phyloP scores from a whole-genome alignment of 805 yeast species.

The Zygosaccharomyces bisporus region DNA sequence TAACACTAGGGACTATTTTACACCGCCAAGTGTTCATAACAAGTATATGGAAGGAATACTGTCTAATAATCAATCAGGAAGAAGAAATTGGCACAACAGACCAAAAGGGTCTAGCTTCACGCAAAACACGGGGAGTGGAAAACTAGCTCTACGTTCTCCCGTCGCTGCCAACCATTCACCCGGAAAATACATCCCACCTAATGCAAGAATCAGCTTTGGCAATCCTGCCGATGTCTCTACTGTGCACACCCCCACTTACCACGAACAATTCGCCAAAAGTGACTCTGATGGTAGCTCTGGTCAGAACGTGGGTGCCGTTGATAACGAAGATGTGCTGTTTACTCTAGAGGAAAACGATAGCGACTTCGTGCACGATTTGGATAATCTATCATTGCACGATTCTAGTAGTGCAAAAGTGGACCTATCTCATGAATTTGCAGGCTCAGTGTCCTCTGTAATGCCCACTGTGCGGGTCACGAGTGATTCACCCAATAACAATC shows the following conservation, averaged over 20 bases:
- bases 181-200: constrained; percentile 73
- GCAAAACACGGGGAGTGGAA: constrained; percentile 18
- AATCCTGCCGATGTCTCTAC: constrained; percentile 26
- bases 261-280: constrained; percentile 22
- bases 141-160: constrained; percentile 11
- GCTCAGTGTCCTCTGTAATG: constrained; percentile 5
- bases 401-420: neutral
- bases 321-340: constrained; percentile 35
- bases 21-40: constrained; percentile 70
- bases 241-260: constrained; percentile 17
- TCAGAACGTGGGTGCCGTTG: constrained; percentile 26
- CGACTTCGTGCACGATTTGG: constrained; percentile 29
- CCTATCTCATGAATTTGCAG: constrained; percentile 4
- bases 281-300: constrained; percentile 10
- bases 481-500: constrained; percentile 12
- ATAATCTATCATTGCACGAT: constrained; percentile 22
- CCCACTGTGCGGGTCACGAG: constrained; percentile 5
- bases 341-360: constrained; percentile 36
- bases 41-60: constrained; percentile 65
- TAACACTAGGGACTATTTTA: constrained; percentile 69
- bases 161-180: constrained; percentile 32
- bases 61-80: constrained; percentile 32
- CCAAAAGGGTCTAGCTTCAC: constrained; percentile 26
- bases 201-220: constrained; percentile 41
- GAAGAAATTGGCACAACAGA: constrained; percentile 13